Base-by-base conservation (phyloP, 805 yeast genomes). In the Nakazawaea sp. region DNA sequence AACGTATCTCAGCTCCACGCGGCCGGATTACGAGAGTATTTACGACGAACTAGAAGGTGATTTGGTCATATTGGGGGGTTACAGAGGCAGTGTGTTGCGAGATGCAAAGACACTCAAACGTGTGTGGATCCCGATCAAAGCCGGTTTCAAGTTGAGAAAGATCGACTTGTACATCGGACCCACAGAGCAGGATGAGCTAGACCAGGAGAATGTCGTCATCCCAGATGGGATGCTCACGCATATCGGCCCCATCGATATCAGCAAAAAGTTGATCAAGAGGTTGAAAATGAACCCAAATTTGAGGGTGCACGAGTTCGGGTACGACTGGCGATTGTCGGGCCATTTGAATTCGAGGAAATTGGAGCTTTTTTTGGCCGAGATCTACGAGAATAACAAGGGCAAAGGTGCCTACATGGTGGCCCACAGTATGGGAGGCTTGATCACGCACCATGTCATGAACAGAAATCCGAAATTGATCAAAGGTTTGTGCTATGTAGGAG, bases 361-460 rank as follows among this genome's bases (percentile, higher is more conserved):
- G n/a, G 59, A 58, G 24, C 56, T 66, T n/a, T 66, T 65, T 33
- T 54, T 85, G 12, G 44, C 48, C 15, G 50, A 63, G 5, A 59
- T 86, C 19, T 65, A 71, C 32, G 53, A 63, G 9, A 49, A 57
- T 18, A 48, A 51, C 27, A 72, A 71, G 0, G 75, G 75, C 13
- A 70, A 71, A 43, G 87, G 84, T 10, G 70, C 79, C 0, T 59
- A 81, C 18, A 75, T 89, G 1, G 75, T 89, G 36, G 92, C 92
- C 0, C 97, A 89, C 55, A 87, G 96, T 0, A 88, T 89, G 96
- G 97, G 97, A 36, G 97, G 97, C 0, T 53, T 89, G 24, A 70
- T 89, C 5, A 77, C 95, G 0, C 96, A 87, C 52, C 79, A 81
- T 39, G 86, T 82, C 0, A 62, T 89, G 67, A 82, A 81, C 37